phyloP scores from a whole-genome alignment of 305 asterid species.

The Plantago lanceolata region DNA sequence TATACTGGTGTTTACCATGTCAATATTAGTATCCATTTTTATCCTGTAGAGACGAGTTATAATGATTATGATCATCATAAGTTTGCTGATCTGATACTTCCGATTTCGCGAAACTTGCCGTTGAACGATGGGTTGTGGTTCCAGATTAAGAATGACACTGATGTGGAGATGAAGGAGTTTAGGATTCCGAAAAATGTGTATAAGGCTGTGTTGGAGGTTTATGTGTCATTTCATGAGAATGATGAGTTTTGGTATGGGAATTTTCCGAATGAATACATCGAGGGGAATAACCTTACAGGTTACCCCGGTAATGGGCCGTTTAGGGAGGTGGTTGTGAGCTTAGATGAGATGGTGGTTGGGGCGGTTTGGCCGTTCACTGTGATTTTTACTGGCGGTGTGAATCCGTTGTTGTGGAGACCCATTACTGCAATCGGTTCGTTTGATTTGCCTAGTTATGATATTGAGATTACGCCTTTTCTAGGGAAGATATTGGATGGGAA shows the following conservation, averaged over 20 bases:
- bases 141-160: slow-evolving; percentile 50
- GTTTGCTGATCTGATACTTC: slow-evolving; percentile 68
- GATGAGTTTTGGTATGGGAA: slow-evolving; percentile 85
- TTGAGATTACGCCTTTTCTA: slow-evolving; percentile 70
- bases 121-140: slow-evolving; percentile 89
- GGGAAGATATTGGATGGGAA: slow-evolving; percentile 58
- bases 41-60: too few species aligned
- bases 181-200: slow-evolving; percentile 55
- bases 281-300: slow-evolving; percentile 43
- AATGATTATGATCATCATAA: not conserved
- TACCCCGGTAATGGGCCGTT: slow-evolving; percentile 73
- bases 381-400: slow-evolving; percentile 77
- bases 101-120: slow-evolving; percentile 65
- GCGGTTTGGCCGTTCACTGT: slow-evolving; percentile 89
- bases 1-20: slow-evolving; percentile 86
- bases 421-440: slow-evolving; percentile 75
- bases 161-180: slow-evolving; percentile 45
- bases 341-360: slow-evolving; percentile 50
- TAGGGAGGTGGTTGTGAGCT: slow-evolving; percentile 60
- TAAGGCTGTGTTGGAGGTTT: slow-evolving; percentile 75
- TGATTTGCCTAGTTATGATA: slow-evolving; percentile 73
- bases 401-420: slow-evolving; percentile 85
- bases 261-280: slow-evolving; percentile 57
- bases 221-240: slow-evolving; percentile 80
- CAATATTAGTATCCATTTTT: slow-evolving; percentile 56